Conservation (phyloP, 306 rosid species). For the Vigna hirtella region DNA sequence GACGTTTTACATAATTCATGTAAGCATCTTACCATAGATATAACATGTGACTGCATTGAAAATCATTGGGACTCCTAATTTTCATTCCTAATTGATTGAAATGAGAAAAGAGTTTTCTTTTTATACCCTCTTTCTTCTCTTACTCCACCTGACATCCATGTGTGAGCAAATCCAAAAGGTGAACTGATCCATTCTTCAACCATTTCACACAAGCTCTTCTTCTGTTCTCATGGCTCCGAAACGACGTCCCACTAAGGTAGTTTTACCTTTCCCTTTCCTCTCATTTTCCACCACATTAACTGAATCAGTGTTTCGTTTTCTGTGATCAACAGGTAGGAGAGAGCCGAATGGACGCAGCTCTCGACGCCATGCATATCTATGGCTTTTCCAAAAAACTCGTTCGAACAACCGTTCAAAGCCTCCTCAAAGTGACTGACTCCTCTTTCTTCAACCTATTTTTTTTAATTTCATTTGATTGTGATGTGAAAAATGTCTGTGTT, state of each 20-base stretch:
- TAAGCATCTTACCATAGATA: too few species aligned
- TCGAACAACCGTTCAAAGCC: slow-evolving; percentile 44
- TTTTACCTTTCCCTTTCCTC: background rate
- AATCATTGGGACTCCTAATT: too few species aligned
- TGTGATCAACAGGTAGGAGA: slow-evolving; percentile 24
- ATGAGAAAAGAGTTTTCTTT: too few species aligned
- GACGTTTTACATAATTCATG: too few species aligned
- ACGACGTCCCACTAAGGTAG: background rate
- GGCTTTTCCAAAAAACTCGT: slow-evolving; percentile 51
- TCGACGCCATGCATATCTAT: slow-evolving; percentile 57
- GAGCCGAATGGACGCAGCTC: slow-evolving; percentile 65
- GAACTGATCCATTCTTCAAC: background rate
- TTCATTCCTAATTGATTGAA: too few species aligned
- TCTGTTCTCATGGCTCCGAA: background rate
- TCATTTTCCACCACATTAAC: background rate
- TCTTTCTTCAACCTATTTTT: background rate
- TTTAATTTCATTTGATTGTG: background rate
- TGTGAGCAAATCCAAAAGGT: background rate
- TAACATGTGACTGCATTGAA: too few species aligned
- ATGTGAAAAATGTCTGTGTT: background rate
- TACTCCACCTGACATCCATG: background rate
- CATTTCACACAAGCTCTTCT: background rate
- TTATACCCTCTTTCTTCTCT: too few species aligned
- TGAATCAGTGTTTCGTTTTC: background rate
- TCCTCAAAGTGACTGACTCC: slow-evolving; percentile 41